Percentiles rank a stretch among this genome's conserved stretches.
These are phyloP conservation scores for Juglanconis oblonga DNA, from an alignment of 2,329 filamentous ascomycete species.

Conservation along the genomic window DNA sequence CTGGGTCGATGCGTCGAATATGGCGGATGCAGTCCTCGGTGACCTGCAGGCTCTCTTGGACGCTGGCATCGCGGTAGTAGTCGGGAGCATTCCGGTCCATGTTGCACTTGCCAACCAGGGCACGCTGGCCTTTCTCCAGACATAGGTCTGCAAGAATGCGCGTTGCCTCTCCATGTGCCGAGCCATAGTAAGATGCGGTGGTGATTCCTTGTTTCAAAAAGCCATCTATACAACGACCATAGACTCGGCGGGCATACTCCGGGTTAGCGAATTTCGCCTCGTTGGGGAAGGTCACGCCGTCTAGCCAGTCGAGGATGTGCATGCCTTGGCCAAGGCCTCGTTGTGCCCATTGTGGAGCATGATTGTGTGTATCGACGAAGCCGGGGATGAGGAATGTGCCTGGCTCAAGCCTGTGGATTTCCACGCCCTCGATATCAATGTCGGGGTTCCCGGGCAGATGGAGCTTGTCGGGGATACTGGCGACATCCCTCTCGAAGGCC, in stretches of 20 bases:
- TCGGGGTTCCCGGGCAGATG: conserved; percentile 15
- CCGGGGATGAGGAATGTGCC: conserved; percentile 57
- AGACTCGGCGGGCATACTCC: conserved; percentile 49
- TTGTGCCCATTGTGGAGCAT: conserved; percentile 57
- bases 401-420: conserved; percentile 30
- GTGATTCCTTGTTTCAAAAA: conserved; percentile 62
- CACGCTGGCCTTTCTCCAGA: conserved; percentile 51
- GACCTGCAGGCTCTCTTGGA: conserved; percentile 44
- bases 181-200: conserved; percentile 59
- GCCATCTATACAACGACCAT: conserved; percentile 50
- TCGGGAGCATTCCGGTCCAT: conserved; percentile 57
- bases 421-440: conserved; percentile 17
- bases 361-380: conserved; percentile 66
- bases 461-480: neutral
- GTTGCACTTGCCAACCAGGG: conserved; percentile 61
- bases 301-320: conserved; percentile 61
- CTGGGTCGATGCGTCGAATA: conserved; percentile 43
- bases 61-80: conserved; percentile 47
- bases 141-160: conserved; percentile 55
- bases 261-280: conserved; percentile 59
- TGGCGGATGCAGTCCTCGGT: conserved; percentile 48
- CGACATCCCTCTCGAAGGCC: conserved; percentile 21
- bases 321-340: conserved; percentile 47
- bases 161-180: conserved; percentile 54
- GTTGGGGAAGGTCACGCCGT: conserved; percentile 61